Conservation (phyloP, 768 basidiomycete species). For the Suillus bovinus region DNA sequence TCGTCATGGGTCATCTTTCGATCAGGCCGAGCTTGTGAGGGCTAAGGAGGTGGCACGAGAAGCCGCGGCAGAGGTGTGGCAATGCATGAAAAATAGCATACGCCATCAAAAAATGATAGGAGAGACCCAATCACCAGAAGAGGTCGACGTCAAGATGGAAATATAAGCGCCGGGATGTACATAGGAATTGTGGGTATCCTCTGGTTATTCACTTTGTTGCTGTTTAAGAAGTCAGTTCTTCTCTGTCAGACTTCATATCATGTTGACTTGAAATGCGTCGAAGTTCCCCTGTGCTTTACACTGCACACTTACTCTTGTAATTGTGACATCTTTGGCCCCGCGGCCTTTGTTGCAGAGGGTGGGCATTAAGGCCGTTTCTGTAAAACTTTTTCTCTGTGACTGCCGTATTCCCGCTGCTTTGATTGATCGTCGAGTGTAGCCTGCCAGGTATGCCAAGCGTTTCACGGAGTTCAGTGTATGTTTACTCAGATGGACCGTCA, state of each 20-base stretch:
- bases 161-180: conserved; percentile 20
- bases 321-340: not conserved
- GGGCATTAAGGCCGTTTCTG: not conserved
- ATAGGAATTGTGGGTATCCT: not conserved
- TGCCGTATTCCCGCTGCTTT: not conserved
- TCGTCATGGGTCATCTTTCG: conserved; percentile 27
- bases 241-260: not conserved
- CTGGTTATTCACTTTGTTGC: not conserved
- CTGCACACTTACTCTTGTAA: not conserved
- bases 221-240: not conserved
- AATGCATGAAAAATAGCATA: conserved; percentile 42
- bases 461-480: not conserved
- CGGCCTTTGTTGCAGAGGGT: not conserved
- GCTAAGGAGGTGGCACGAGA: conserved; percentile 50
- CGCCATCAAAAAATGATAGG: conserved; percentile 20
- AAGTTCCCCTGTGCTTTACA: not conserved
- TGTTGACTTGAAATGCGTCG: not conserved
- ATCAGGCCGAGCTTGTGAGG: conserved; percentile 40
- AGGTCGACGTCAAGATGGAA: conserved; percentile 44
- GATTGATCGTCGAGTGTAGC: not conserved
- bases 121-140: conserved; percentile 20
- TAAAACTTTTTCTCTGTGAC: not conserved
- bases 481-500: not conserved
- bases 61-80: conserved; percentile 51
- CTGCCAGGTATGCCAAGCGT: not conserved